Base-by-base conservation (phyloP, 2,329 filamentous ascomycete genomes). In the Tetracladium maxilliforme region DNA sequence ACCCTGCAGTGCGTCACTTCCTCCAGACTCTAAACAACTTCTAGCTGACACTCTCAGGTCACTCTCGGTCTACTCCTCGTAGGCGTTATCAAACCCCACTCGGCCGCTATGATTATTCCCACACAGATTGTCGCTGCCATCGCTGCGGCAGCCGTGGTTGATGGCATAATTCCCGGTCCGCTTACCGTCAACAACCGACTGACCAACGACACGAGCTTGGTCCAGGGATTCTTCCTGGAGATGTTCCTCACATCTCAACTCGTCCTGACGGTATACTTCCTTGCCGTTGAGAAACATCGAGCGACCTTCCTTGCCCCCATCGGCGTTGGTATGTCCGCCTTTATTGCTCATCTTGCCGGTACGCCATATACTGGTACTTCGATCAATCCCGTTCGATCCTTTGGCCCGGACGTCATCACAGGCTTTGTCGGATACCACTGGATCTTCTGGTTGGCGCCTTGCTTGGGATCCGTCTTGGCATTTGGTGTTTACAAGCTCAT, bases 201-300 rank as follows among this genome's bases (percentile, higher is more conserved):
- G 2, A 44, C 46, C 17, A 46, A 43, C 12, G 49, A 48, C 6
- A 52, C 54, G 3, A 48, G 45, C 10, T 30, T 52, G 4, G 52
- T 47, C 3, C 57, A 60, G 33, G 59, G 58, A n/a, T 42, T 62
- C 13, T 52, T 63, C 29, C 57, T 64, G 19, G 58, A 64, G 33
- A 56, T 58, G 34, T 45, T 64, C 16, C 41, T 62, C 10, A 62
- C 58, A 4, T 51, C 55, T 8, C 51, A 62, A 32, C 33, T 64
- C 14, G 47, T 58, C 10, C 59, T 62, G 28, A 54, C 56, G 7
- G 57, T 62, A 26, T 58, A 62, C 32, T 60, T 62, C 57, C 46
- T 62, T 22, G 75, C 74, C 1, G 67, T 70, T 4, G 74, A 81
- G 43, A 82, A 83, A 50, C 75, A 82, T 45, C 70, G 72, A 22